Evolutionary conservation across 2,329 filamentous ascomycete species (phyloP).

Genomic region (Cercospora sojina): DNA sequence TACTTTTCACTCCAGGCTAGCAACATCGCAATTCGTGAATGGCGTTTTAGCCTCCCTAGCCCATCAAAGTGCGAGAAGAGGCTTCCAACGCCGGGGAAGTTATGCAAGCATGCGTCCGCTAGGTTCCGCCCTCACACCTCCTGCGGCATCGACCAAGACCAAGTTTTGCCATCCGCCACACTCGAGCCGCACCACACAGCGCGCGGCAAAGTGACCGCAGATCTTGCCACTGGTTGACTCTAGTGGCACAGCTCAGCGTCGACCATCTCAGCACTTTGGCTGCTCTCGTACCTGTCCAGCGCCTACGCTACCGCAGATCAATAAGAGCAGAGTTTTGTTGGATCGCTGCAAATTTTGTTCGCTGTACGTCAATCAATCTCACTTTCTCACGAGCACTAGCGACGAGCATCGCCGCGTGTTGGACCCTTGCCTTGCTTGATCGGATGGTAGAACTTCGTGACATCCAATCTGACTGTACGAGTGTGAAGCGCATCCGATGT

Average conservation of each 20-base stretch:
- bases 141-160: constrained; percentile 1
- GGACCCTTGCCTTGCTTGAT: neutral
- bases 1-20: constrained; percentile 5
- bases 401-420: neutral
- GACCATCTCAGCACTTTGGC: neutral
- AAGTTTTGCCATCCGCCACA: constrained; percentile 3
- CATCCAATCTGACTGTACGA: constrained; percentile 4
- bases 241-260: neutral
- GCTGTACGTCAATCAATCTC: neutral
- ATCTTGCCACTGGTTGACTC: constrained; percentile 5
- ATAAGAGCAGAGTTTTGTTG: neutral
- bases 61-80: constrained; percentile 14
- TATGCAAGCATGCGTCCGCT: constrained; percentile 14
- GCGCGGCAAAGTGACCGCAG: neutral
- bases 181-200: neutral
- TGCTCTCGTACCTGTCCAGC: constrained; percentile 1
- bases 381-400: neutral
- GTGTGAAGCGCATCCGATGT: neutral
- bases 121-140: neutral
- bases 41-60: constrained; percentile 5
- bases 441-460: neutral
- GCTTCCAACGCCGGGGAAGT: constrained; percentile 12
- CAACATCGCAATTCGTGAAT: constrained; percentile 12
- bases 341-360: neutral
- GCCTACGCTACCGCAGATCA: constrained; percentile 1